Conservation (phyloP, 441 rosid species). For the Flueggea neowawraea region DNA sequence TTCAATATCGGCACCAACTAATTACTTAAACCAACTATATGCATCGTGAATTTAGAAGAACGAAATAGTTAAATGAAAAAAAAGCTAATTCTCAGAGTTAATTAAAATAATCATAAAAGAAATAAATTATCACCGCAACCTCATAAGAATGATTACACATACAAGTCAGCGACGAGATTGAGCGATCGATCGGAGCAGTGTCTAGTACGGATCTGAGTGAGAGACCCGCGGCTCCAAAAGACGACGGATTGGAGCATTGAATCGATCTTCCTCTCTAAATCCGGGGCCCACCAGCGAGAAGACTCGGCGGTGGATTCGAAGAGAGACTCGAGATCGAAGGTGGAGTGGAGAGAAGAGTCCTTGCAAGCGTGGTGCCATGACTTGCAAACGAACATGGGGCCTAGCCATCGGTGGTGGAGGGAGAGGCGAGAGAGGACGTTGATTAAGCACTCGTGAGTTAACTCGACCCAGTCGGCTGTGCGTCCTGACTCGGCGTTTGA, state of each 20-base stretch:
- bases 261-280: constrained; percentile 63
- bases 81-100: no score
- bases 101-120: background rate
- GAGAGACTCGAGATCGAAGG: constrained; percentile 52
- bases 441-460: no score
- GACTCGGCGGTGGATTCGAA: constrained; percentile 47
- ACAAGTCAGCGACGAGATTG: constrained; percentile 63
- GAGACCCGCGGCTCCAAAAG: constrained; percentile 44
- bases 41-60: no score
- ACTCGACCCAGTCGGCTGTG: no score
- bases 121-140: background rate
- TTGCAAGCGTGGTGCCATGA: constrained; percentile 57
- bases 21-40: no score
- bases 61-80: no score
- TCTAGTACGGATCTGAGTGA: constrained; percentile 47
- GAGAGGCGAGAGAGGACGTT: constrained; percentile 68
- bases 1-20: no score
- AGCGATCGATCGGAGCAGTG: constrained; percentile 78
- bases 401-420: constrained; percentile 54
- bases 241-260: constrained; percentile 48
- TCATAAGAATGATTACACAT: background rate
- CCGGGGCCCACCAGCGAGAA: constrained; percentile 55
- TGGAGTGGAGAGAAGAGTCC: constrained; percentile 56
- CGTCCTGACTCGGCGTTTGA: no score
- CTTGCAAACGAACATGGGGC: constrained; percentile 68